Conservation (phyloP, 306 rosid genomes). For the Acacia confusa region DNA sequence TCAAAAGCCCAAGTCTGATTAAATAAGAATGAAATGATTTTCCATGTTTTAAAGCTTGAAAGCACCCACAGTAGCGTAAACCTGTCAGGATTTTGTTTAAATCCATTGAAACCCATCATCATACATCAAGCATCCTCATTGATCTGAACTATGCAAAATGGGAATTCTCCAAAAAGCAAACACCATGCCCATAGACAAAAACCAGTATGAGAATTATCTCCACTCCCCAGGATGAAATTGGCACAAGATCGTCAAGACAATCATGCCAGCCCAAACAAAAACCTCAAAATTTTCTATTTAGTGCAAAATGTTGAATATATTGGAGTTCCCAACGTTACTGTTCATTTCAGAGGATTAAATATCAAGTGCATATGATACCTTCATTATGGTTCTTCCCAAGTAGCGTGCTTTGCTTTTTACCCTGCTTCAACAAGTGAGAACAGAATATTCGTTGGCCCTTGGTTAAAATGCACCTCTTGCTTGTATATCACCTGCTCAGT, state of each 20-base stretch:
- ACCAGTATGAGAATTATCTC: not conserved
- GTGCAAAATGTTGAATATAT: too few relatives aligned
- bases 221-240: not conserved
- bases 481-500: too few relatives aligned
- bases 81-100: slow-evolving; percentile 50
- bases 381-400: too few relatives aligned
- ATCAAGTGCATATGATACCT: too few relatives aligned
- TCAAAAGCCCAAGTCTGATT: slow-evolving; percentile 52
- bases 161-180: slow-evolving; percentile 4
- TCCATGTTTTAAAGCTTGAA: slow-evolving; percentile 50
- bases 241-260: not conserved
- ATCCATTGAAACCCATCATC: slow-evolving; percentile 38
- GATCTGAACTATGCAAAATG: not conserved
- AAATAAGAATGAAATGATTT: slow-evolving; percentile 61
- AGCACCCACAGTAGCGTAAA: slow-evolving; percentile 56
- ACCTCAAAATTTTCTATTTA: too few relatives aligned
- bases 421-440: too few relatives aligned
- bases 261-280: too few relatives aligned
- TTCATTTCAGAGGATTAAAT: too few relatives aligned
- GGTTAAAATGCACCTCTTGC: too few relatives aligned
- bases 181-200: not conserved
- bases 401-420: too few relatives aligned
- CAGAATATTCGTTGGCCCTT: too few relatives aligned
- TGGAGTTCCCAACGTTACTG: too few relatives aligned
- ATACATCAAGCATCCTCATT: not conserved